phyloP scores from a whole-genome alignment of 2,329 filamentous ascomycete genomes.

The Fusarium caatingaense region DNA sequence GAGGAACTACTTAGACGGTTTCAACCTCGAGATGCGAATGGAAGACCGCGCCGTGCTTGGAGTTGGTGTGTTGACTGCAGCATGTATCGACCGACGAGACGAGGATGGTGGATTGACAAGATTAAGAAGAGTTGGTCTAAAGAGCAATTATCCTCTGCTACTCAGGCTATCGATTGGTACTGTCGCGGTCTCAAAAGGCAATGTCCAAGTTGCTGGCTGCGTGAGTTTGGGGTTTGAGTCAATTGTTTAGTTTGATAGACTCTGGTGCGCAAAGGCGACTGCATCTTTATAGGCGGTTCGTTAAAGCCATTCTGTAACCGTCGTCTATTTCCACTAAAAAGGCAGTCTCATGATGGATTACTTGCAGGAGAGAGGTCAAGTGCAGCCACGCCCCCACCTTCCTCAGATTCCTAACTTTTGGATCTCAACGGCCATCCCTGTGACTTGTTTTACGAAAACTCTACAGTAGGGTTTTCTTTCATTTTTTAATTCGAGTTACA shows the following conservation, averaged over 20 bases:
- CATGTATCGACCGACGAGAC: constrained; percentile 36
- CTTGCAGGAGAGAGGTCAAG: not conserved
- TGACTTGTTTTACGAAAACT: not conserved
- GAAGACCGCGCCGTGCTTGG: constrained; percentile 25
- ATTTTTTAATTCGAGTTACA: not conserved
- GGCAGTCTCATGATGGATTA: not conserved
- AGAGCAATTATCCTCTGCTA: constrained; percentile 1
- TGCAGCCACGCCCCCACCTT: not conserved
- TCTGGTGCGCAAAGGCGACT: not conserved
- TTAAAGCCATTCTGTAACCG: not conserved
- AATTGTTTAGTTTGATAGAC: not conserved
- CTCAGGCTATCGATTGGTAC: constrained; percentile 28
- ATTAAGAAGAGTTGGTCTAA: not conserved
- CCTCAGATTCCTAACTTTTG: constrained; percentile 32
- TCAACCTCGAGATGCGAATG: constrained; percentile 27
- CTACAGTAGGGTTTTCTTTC: not conserved
- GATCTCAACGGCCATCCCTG: not conserved
- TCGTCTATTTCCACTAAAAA: not conserved
- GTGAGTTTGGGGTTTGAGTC: not conserved
- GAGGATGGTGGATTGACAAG: constrained; percentile 35
- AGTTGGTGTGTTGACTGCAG: constrained; percentile 43
- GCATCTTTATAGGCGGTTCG: not conserved
- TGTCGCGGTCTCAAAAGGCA: constrained; percentile 32
- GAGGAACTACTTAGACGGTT: constrained; percentile 31
- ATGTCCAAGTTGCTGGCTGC: constrained; percentile 36